Base-by-base conservation (phyloP, 2,329 filamentous ascomycete genomes). In the Xylaria polymorpha region DNA sequence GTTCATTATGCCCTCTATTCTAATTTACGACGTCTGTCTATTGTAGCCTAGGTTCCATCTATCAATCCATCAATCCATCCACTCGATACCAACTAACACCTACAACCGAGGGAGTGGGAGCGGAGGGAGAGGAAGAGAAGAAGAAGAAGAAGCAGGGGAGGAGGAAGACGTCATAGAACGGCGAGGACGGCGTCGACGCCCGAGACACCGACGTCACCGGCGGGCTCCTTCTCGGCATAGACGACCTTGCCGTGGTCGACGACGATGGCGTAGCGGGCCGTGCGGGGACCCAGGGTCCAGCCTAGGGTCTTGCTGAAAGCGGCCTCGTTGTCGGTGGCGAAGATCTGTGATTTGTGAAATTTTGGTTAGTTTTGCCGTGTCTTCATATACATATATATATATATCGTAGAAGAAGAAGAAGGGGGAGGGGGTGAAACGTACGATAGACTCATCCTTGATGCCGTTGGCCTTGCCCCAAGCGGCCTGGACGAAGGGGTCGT, bases 381-480 rank as follows among this genome's bases (percentile, higher is more conserved):
- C n/a, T n/a, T n/a, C n/a, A n/a, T n/a, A n/a, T n/a, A n/a, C n/a
- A n/a, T n/a, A n/a, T n/a, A n/a, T n/a, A n/a, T n/a, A n/a, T n/a
- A n/a, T n/a, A n/a, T n/a, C n/a, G n/a, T n/a, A n/a, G n/a, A n/a
- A n/a, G n/a, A n/a, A n/a, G n/a, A n/a, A n/a, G n/a, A n/a, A n/a
- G n/a, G n/a, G n/a, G n/a, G n/a, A n/a, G n/a, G n/a, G n/a, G n/a
- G n/a, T n/a, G n/a, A n/a, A n/a, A n/a, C 85, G 75, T 75, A 88
- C 86, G 73, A 88, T 85, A 67, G 80, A 86, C 75, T 95, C 91
- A 72, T 90, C 89, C 78, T 88, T 90, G 78, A 95, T 85, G 62
- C 86, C 86, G 83, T 97, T 95, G 78, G 94, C 93, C 88, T 97
- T 97, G 83, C 90, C 91, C 93, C 93, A 96, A 64, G 92, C 93